Conservation (phyloP, 2,329 filamentous ascomycete genomes). For the Magnaporthiopsis poae region DNA sequence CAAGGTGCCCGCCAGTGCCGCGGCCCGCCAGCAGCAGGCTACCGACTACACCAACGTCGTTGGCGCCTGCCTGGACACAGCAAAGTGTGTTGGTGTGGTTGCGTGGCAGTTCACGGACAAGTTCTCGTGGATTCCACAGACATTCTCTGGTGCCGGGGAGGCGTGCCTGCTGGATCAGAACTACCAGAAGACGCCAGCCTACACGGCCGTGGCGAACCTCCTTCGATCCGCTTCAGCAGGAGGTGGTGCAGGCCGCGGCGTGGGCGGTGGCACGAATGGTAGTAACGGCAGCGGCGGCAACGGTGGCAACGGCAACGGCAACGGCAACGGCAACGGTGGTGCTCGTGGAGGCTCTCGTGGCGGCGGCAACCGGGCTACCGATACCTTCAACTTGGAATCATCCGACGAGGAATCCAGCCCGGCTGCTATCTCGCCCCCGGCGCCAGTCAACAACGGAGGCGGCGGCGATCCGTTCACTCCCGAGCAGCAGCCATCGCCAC, state of each 20-base stretch:
- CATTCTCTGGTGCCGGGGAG: constrained; percentile 30
- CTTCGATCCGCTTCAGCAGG: background rate
- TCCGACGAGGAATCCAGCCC: too few species aligned
- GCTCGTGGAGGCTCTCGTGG: background rate
- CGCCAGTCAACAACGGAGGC: background rate
- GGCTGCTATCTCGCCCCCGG: background rate
- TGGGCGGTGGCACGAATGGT: too few species aligned
- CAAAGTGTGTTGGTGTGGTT: constrained; percentile 32
- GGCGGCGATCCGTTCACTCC: too few species aligned
- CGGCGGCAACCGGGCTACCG: too few species aligned
- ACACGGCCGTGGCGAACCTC: constrained; percentile 14
- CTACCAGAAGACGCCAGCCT: constrained; percentile 30
- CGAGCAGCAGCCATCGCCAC: too few species aligned
- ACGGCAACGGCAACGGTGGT: too few species aligned
- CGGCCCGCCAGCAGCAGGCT: constrained; percentile 35
- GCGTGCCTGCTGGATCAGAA: constrained; percentile 29
- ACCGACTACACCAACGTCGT: constrained; percentile 33
- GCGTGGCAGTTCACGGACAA: constrained; percentile 33
- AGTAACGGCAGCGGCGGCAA: too few species aligned
- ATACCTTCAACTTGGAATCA: too few species aligned
- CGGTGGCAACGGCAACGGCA: too few species aligned
- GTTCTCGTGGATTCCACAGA: constrained; percentile 22
- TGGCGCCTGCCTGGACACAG: constrained; percentile 27
- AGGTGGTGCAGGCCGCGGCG: too few species aligned
- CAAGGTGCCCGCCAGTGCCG: constrained; percentile 32